Base-by-base conservation (phyloP, 257 asterid genomes). In the Solanum microdontum region DNA sequence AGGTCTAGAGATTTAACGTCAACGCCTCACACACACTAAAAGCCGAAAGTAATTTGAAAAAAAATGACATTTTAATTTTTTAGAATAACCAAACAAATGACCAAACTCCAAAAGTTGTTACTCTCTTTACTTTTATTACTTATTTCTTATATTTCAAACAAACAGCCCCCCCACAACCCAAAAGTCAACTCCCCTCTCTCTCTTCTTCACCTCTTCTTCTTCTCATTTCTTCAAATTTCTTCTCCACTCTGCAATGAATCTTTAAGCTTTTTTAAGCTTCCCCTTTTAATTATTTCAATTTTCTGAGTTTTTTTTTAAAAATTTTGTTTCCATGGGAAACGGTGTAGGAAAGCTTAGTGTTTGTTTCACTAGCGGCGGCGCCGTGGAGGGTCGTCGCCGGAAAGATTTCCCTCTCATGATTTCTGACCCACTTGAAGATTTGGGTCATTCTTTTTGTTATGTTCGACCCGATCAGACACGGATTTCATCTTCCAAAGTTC, bases 371-470 rank as follows among this genome's bases (percentile, higher is more conserved):
- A 96, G 51, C 84, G 92, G 77, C 6, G 86, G 89, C 85, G 92
- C 88, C 88, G 93, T 87, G 30, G 94, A 89, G 33, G 48, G 88
- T 37, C 96, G 94, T n/a, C 92, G 97, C 82, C 87, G 94, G 87
- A 93, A 90, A 66, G 89, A 90, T 7, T 84, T 89, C 28, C 89
- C 91, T 1, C 87, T 90, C 82, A 92, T 93, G 85, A 90, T 91
- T 4, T 92, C 98, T 13, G 97, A 95, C 91, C 97, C 98, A 0
- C 72, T 94, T 21, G 99, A 96, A 82, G 99, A 95, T 88, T 90
- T 96, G 88, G 99, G 99, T n/a, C 99, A 96, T 87, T 95, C 98
- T 12, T 96, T 96, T 88, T 94, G 96, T 90, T 96, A 96, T 89
- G 91, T 95, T 30, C 93, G 98, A 1, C 98, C 99, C 82, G 97